phyloP scores from a whole-genome alignment of 2,329 filamentous ascomycete genomes.

The Microdochium paspali region DNA sequence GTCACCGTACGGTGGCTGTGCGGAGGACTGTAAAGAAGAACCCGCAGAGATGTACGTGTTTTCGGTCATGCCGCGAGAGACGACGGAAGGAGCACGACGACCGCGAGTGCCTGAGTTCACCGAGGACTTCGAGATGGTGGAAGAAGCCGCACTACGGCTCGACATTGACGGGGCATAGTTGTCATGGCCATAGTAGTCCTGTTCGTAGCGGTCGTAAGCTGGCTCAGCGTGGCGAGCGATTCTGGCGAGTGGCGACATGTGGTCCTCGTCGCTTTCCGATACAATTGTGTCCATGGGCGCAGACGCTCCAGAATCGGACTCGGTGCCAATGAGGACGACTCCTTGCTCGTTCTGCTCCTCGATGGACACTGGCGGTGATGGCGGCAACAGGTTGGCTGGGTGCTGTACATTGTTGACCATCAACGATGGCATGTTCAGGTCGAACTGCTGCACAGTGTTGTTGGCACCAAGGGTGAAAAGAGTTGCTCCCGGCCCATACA shows the following conservation, averaged over 20 bases:
- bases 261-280: constrained; percentile 71
- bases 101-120: constrained; percentile 41
- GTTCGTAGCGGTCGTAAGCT: constrained; percentile 47
- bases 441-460: constrained; percentile 89
- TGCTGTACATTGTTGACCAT: constrained; percentile 87
- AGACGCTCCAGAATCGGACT: constrained; percentile 37
- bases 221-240: constrained; percentile 61
- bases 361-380: constrained; percentile 73
- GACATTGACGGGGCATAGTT: constrained; percentile 48
- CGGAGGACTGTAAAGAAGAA: constrained; percentile 40
- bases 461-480: constrained; percentile 86
- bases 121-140: constrained; percentile 46
- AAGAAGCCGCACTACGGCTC: constrained; percentile 47
- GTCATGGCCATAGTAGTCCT: constrained; percentile 52
- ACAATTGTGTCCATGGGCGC: constrained; percentile 47
- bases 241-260: constrained; percentile 65
- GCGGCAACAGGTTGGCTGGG: constrained; percentile 65
- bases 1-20: constrained; percentile 19
- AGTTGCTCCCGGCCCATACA: constrained; percentile 82
- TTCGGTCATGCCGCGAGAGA: constrained; percentile 48
- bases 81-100: constrained; percentile 38
- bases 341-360: constrained; percentile 56
- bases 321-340: constrained; percentile 38
- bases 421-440: constrained; percentile 71
- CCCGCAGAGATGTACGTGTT: constrained; percentile 62